phyloP scores from a whole-genome alignment of 352 stramenopile species.

The Globisporangium takayamanum region DNA sequence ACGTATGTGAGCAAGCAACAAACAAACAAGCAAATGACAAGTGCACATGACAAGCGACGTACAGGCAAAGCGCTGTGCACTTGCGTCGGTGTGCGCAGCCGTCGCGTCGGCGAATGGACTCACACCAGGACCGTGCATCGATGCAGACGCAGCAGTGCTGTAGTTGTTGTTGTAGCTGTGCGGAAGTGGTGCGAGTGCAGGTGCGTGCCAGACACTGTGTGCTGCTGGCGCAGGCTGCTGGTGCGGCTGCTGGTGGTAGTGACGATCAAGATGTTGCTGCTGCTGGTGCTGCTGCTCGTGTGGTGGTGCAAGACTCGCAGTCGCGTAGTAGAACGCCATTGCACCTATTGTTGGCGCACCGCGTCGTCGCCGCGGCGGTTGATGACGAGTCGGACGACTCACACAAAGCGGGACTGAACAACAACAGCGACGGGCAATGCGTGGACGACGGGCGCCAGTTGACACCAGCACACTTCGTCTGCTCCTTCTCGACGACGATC shows the following conservation, averaged over 20 bases:
- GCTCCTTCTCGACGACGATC: not conserved
- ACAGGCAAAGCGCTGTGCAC: conserved; percentile 64
- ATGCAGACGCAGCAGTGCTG: not conserved
- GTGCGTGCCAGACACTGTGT: not conserved
- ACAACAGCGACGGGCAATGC: too few relatives aligned
- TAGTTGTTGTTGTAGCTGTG: not conserved
- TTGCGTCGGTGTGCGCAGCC: conserved; percentile 25
- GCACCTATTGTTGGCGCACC: not conserved
- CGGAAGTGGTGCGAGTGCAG: not conserved
- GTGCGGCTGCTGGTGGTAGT: not conserved
- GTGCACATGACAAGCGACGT: conserved; percentile 17
- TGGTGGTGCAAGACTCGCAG: not conserved
- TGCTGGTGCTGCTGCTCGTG: not conserved
- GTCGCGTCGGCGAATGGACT: conserved; percentile 7
- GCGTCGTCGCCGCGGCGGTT: not conserved
- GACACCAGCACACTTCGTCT: not conserved
- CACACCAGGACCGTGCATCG: conserved; percentile 5
- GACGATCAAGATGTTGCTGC: not conserved
- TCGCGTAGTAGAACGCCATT: not conserved
- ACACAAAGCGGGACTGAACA: too few relatives aligned
- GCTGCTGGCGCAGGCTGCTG: not conserved
- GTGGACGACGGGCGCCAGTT: too few relatives aligned
- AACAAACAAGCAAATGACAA: not conserved
- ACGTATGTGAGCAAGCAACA: not conserved
- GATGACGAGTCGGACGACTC: not conserved